These are phyloP conservation scores for Debaryomycetaceae sp. DNA, from an alignment of 1,139 yeast genomes.

Conservation along the genomic window DNA sequence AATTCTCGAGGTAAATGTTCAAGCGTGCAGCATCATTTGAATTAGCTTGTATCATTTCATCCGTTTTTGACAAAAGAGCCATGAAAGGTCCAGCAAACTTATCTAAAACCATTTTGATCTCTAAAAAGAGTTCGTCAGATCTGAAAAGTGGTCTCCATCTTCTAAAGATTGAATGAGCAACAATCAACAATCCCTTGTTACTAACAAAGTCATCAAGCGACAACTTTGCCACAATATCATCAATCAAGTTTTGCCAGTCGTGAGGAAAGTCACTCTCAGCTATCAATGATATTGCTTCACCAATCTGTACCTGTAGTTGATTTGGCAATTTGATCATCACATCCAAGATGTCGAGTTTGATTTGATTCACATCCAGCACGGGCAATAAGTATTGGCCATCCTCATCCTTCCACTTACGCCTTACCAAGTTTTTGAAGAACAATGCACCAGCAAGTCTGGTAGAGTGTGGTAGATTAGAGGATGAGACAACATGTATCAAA, in stretches of 20 bases:
- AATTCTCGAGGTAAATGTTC: conserved; percentile 61
- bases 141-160: conserved; percentile 96
- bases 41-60: conserved; percentile 55
- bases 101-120: conserved; percentile 81
- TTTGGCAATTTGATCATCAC: conserved; percentile 79
- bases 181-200: conserved; percentile 83
- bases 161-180: conserved; percentile 92
- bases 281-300: conserved; percentile 87
- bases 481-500: conserved; percentile 74
- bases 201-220: conserved; percentile 61
- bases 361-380: conserved; percentile 55
- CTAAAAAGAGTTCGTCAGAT: conserved; percentile 84
- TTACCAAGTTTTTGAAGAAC: conserved; percentile 84
- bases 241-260: conserved; percentile 77
- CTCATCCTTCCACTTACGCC: conserved; percentile 85
- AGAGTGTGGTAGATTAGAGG: conserved; percentile 48
- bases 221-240: conserved; percentile 67
- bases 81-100: conserved; percentile 84
- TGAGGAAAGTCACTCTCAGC: conserved; percentile 97
- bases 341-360: conserved; percentile 74
- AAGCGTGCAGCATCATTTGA: conserved; percentile 41
- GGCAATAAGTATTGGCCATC: conserved; percentile 75
- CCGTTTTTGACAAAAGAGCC: conserved; percentile 61
- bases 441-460: conserved; percentile 85
- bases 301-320: conserved; percentile 80